Evolutionary conservation across 345 rosid genomes (phyloP), one percentile per base, ranked within the genome.

Genomic region (Salix arbutifolia): DNA sequence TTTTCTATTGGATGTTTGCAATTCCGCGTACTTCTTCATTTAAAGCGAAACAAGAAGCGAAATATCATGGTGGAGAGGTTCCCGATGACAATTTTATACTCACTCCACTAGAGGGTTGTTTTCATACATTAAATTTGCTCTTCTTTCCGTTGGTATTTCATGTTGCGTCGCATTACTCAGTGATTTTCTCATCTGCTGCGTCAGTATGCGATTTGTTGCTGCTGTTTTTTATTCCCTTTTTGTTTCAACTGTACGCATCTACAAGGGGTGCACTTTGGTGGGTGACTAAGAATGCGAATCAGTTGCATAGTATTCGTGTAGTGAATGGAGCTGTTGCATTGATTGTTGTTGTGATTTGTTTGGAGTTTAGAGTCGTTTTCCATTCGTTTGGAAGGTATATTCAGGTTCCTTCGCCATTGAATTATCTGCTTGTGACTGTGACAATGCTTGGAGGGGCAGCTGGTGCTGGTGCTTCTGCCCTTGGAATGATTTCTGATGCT

Each of bases 401-500:
- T 81, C 99, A 96, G 84, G 94, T 96, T 65, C 98, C 97, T 3
- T 93, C 97, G 2, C 99, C 99, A 0, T 79, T 89, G 71, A 96
- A 89, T 74, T 96, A 94, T 85, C 85, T 96, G 75, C 88, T 96
- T 77, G 98, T 96, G 69, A 96, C 98, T 16, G 74, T 74, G 77
- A 88, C 97, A 2, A 78, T 96, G 98, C 97, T 96, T 69, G 99
- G 99, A 76, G 97, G 96, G 73, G 92, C 98, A 78, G 86, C 95
- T 78, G 99, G 91, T 26, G 92, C 90, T 70, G 97, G 95, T 78
- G 90, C 91, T 76, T 91, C 83, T 84, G 88, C 95, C 7, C 92
- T 96, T 67, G 98, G 98, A 74, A 84, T 92, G 95, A 81, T 94
- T 79, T 94, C 98, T 8, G 88, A 90, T 90, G 95, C 92, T 50